These are phyloP conservation scores for Colletotrichum sp. DNA, from an alignment of 2,329 filamentous ascomycete genomes.

Conservation along the genomic window DNA sequence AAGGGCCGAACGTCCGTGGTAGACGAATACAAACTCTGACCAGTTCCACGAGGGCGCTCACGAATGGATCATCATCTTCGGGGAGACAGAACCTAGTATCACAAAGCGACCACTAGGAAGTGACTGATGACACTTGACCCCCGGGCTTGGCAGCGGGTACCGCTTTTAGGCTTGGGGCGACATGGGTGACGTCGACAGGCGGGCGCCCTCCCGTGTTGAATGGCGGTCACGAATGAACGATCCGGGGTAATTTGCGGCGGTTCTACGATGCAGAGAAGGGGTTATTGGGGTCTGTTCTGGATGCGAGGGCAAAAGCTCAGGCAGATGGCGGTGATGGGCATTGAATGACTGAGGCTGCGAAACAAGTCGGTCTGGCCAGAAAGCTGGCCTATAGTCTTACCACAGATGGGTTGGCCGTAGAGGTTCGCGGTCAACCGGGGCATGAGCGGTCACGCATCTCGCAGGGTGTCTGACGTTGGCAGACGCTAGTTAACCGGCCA, in stretches of 20 bases:
- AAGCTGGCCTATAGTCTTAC: neutral
- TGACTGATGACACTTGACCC: neutral
- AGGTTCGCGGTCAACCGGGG: neutral
- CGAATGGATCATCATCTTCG: neutral
- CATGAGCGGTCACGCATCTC: neutral
- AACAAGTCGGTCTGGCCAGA: neutral
- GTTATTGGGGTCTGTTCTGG: neutral
- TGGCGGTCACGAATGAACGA: neutral
- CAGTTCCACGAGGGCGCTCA: neutral
- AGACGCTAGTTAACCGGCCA: neutral
- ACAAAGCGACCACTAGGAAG: neutral
- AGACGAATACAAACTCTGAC: constrained; percentile 14
- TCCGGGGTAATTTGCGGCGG: neutral
- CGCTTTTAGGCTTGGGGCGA: neutral
- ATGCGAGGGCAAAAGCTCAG: neutral
- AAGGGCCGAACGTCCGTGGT: neutral
- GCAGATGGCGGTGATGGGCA: neutral
- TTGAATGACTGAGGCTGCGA: neutral
- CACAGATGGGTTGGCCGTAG: neutral
- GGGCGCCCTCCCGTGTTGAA: neutral
- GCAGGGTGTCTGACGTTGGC: neutral
- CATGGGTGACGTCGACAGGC: neutral
- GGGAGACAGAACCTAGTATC: neutral
- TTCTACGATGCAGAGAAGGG: neutral
- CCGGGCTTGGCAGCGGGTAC: neutral